Base-by-base conservation (phyloP, 2,329 filamentous ascomycete genomes). In the Coniochaeta prunicola region DNA sequence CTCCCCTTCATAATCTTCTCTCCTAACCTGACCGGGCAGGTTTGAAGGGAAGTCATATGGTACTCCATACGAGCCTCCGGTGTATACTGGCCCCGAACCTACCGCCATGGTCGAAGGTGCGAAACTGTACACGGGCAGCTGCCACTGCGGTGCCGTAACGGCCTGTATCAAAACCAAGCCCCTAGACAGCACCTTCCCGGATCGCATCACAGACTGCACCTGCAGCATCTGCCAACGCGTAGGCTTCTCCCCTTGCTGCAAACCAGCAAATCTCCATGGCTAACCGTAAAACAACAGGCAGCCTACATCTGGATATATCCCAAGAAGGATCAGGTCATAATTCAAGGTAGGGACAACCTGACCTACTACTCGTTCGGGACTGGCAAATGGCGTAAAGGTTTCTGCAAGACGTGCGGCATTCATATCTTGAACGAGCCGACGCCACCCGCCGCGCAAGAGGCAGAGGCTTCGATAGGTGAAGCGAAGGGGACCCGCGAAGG, bases 131-230 rank as follows among this genome's bases (percentile, higher is more conserved):
- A 75, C 75, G 15, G 80, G 80, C 9, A 76, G 77, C 65, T 83
- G 80, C 66, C 80, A 83, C 67, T 83, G 80, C 65, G 80, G 80
- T 30, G 74, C 74, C 21, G 70, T 83, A 26, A 75, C 69, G 17
- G 58, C 80, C 1, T 76, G 77, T 1, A 42, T 81, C 36, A 73
- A 70, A 56, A 55, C 64, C 26, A 73, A 77, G 1, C 64, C 82
- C 5, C 64, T 71, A 68, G 65, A 74, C 66, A 12, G 71, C 24
- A 59, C 63, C 0, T 64, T 66, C 57, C 58, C 66, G 3, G 71
- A 70, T 13, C 56, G 13, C 1, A 61, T 73, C 5, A 26, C 69
- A 1, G 76, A 80, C 56, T 82, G 80, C 69, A 78, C 80, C 66
- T 83, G 80, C 71, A 82, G 79, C 64, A 73, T 75, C 62, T 82